phyloP scores from a whole-genome alignment of 768 basidiomycete genomes.

The Brasilioporus rufonigricans region DNA sequence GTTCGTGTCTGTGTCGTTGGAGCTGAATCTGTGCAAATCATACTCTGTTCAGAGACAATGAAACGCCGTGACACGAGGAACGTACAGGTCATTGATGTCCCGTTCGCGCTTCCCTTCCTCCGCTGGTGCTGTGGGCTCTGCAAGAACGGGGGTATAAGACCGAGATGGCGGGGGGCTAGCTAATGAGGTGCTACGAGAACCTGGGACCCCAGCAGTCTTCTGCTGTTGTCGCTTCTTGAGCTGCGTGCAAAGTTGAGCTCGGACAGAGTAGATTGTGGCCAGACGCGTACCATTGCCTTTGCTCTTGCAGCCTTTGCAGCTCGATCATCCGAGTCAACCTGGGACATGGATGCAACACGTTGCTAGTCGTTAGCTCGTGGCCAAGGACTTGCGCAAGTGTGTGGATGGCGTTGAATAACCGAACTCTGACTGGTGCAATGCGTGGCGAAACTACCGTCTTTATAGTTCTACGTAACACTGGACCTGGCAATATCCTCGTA shows the following conservation, averaged over 20 bases:
- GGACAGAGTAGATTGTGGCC: neutral
- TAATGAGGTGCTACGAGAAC: constrained; percentile 31
- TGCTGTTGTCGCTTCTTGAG: constrained; percentile 81
- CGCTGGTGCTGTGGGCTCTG: constrained; percentile 32
- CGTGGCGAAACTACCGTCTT: constrained; percentile 2
- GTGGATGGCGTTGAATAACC: constrained; percentile 2
- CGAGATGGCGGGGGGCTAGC: constrained; percentile 47
- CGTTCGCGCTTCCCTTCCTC: constrained; percentile 43
- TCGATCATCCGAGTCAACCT: constrained; percentile 65
- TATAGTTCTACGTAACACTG: constrained; percentile 4
- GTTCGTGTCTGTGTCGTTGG: constrained; percentile 42
- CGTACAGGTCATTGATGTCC: constrained; percentile 67
- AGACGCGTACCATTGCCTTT: constrained; percentile 66
- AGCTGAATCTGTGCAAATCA: constrained; percentile 40
- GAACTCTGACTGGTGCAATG: neutral
- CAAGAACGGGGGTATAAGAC: constrained; percentile 52
- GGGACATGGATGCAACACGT: constrained; percentile 19
- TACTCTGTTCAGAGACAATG: constrained; percentile 4
- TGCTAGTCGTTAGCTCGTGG: neutral
- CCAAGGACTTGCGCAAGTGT: constrained; percentile 3
- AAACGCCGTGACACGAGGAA: constrained; percentile 12
- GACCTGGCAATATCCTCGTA: neutral
- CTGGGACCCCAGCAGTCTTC: constrained; percentile 45
- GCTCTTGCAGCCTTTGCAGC: constrained; percentile 81
- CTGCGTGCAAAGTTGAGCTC: constrained; percentile 36